Base-by-base conservation (phyloP, 1,284 basidiomycete species). In the Ustilago curta region DNA sequence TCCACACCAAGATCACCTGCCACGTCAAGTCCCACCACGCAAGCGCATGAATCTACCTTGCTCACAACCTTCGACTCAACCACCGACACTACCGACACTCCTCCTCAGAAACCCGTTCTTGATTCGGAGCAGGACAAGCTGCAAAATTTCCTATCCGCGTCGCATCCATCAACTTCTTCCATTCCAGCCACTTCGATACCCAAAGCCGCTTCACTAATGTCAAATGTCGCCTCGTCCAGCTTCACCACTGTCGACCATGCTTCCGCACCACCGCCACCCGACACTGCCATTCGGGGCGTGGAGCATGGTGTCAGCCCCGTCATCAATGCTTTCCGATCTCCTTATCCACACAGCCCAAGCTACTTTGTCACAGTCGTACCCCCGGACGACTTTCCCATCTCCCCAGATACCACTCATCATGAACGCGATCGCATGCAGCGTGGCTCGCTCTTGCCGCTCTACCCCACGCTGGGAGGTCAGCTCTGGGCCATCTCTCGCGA, bases 401-500 rank as follows among this genome's bases (percentile, higher is more conserved):
- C 66, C 2, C 49, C 67, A 4, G 50, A 66, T 6, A n/a, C 60
- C 55, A 60, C 25, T 51, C 54, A 56, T 23, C 23, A 43, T 14
- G 61, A 63, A 48, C 65, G 52, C 27, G 59, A 63, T 25, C 73
- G 65, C 18, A 31, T 64, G 12, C 78, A 78, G 35, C 69, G 82
- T 35, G 82, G 82, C 39, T 78, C 77, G 19, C 77, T 84, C 2
- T 43, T 84, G 37, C 82, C 82, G 0, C 70, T 84, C 40, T 83
- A 83, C 52, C 82, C 82, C 0, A 82, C 82, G 0, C 73, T 84
- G 14, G 79, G 79, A 21, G 81, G 80, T 7, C 82, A 84, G 61
- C 77, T 84, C 7, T 84, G 81, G 60, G 82, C 82, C n/a, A 80
- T 84, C 54, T 72, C 82, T 4, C 74, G 82, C 50, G 81, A 84